Evolutionary conservation across 208 protist genomes (phyloP), one percentile per base, ranked within the genome.

Genomic region (Herpetomonas tarakana): DNA sequence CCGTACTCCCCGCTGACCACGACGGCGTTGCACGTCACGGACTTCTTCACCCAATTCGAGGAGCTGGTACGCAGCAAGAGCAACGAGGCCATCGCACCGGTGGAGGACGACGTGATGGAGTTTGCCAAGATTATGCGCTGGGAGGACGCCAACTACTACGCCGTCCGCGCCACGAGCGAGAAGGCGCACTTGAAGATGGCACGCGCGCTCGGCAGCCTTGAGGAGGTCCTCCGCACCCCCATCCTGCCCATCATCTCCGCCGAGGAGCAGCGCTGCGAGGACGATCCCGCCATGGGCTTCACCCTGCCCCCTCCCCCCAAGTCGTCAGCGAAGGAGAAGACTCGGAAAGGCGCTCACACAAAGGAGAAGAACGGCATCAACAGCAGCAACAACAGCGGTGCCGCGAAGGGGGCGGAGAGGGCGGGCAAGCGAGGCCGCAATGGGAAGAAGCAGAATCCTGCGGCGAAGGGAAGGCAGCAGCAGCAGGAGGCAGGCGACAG

Each of bases 131-230:
- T 97, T 57, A 93, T 93, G 87, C 88, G 87, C 11, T 97, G 92
- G 89, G 88, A 97, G 65, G 89, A 96, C 62, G 81, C 92, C 57
- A 97, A 97, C 72, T 98, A 98, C 79, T 98, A 98, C 75, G 86
- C 91, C 19, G 81, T 99, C 4, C 96, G 96, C 52, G 83, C 90
- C 14, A 91, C 92, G 2, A 76, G 93, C 7, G 94, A 98, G 62
- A 98, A 98, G 81, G 95, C 96, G n/a, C 97, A 99, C 65, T 81
- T 96, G 57, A 88, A 94, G 81, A 78, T 95, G 93, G 86, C 86
- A n/a, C 79, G 91, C 30, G 78, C 82, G 41, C 71, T 92, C 19
- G 74, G 82, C 27, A 56, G 51, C 55, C 68, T 93, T 18, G 83
- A 93, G 52, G 86, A 85, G 12, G 86, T 77, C 29, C 77, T 96